Conservation (phyloP, 2,329 filamentous ascomycete species). For the Cladosporium sp. region DNA sequence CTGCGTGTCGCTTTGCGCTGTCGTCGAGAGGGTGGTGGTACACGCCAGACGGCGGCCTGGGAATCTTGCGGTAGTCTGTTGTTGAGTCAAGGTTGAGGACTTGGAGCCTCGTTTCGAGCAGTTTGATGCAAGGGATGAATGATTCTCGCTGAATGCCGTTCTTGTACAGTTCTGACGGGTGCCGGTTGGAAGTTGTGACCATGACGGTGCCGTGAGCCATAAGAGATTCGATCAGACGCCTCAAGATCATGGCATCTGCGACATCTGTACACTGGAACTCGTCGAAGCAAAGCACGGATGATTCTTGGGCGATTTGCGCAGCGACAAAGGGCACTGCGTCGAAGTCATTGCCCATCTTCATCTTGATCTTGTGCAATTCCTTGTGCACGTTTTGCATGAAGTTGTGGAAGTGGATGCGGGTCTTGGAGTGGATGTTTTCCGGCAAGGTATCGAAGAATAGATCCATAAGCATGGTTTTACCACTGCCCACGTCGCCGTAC, state of each 20-base stretch:
- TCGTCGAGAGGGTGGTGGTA: constrained; percentile 84
- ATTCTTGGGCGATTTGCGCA: constrained; percentile 81
- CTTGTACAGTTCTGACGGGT: constrained; percentile 93
- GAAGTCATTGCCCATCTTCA: constrained; percentile 79
- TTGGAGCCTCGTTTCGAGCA: constrained; percentile 75
- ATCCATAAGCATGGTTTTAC: constrained; percentile 99
- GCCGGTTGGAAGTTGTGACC: constrained; percentile 93
- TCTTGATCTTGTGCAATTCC: constrained; percentile 82
- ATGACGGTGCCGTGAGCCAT: constrained; percentile 97
- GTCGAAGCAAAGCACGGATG: constrained; percentile 90
- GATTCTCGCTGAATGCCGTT: constrained; percentile 95
- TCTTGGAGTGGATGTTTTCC: constrained; percentile 70
- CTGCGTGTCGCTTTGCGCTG: constrained; percentile 70
- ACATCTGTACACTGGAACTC: constrained; percentile 99
- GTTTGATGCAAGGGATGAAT: constrained; percentile 89
- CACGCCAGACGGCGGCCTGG: constrained; percentile 83
- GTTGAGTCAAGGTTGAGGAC: constrained; percentile 92
- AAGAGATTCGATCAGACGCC: constrained; percentile 75
- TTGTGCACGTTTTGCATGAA: constrained; percentile 99
- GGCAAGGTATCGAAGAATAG: constrained; percentile 93
- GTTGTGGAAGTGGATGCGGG: constrained; percentile 95
- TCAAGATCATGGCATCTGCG: constrained; percentile 94
- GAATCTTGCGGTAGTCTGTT: constrained; percentile 96
- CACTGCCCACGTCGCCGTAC: constrained; percentile 92
- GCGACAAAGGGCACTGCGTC: constrained; percentile 89